phyloP scores from a whole-genome alignment of 331 rosid genomes.

The Malus hybrid region DNA sequence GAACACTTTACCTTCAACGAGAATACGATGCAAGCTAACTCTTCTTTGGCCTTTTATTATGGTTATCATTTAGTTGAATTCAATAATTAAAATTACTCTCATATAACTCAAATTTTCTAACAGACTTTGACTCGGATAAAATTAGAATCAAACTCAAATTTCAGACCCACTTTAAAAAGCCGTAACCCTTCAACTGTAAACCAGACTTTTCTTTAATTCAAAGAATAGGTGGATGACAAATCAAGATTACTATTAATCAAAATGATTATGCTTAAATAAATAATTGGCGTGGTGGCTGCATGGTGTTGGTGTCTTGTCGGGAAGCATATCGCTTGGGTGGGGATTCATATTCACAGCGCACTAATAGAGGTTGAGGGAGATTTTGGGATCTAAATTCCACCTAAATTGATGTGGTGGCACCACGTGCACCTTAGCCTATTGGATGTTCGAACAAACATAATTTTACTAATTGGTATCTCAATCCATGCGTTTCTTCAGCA shows the following conservation, averaged over 20 bases:
- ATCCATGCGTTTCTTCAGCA: neutral
- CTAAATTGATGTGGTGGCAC: neutral
- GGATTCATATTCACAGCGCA: slow-evolving; percentile 2
- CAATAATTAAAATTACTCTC: too few species aligned
- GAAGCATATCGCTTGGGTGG: slow-evolving; percentile 12
- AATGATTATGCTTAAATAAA: neutral
- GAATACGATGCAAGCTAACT: too few species aligned
- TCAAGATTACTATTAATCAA: neutral
- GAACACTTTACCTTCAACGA: neutral
- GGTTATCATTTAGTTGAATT: too few species aligned
- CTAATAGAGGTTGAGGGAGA: slow-evolving; percentile 2
- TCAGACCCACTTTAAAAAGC: neutral
- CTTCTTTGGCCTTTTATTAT: too few species aligned
- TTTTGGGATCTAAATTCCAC: slow-evolving; percentile 13
- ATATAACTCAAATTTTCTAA: too few species aligned
- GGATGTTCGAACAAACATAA: neutral
- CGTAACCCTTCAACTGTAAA: neutral
- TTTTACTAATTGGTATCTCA: neutral
- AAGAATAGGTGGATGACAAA: neutral
- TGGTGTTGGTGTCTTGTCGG: slow-evolving; percentile 5
- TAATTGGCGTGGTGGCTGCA: neutral
- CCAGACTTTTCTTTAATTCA: neutral
- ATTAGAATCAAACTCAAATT: too few species aligned
- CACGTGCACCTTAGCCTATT: neutral
- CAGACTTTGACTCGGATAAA: too few species aligned